Conservation (phyloP, 257 asterid species). For the Ilex asprella region DNA sequence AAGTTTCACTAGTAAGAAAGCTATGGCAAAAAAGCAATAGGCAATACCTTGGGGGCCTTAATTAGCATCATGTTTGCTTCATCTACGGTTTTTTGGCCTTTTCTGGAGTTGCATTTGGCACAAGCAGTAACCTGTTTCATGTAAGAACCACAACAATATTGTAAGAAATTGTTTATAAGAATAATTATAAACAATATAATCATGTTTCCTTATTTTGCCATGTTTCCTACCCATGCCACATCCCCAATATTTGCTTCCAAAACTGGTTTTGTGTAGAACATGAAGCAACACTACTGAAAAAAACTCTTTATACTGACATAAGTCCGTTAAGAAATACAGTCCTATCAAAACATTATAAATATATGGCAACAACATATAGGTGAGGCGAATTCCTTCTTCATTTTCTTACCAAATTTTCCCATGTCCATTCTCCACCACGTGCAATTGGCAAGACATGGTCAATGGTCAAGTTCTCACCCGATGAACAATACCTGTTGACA, state of each 20-base stretch:
- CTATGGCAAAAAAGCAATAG: no score
- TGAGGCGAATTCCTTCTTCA: background rate
- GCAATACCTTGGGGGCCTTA: slow-evolving; percentile 74
- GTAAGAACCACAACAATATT: slow-evolving; percentile 4
- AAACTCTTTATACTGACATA: background rate
- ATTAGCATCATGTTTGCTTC: slow-evolving; percentile 73
- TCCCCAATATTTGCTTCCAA: no score
- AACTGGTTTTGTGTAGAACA: no score
- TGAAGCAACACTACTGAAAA: no score
- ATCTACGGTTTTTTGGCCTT: slow-evolving; percentile 79
- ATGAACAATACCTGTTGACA: slow-evolving; percentile 63
- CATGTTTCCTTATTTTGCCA: no score
- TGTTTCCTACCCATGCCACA: no score
- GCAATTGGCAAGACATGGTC: slow-evolving; percentile 84
- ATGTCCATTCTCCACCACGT: slow-evolving; percentile 88
- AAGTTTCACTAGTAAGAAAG: background rate
- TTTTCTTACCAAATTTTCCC: slow-evolving; percentile 82
- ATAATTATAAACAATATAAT: background rate
- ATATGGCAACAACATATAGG: no score
- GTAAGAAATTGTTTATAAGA: background rate
- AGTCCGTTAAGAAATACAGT: background rate
- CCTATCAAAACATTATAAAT: background rate
- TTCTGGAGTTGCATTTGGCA: slow-evolving; percentile 67
- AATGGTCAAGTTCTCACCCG: slow-evolving; percentile 64
- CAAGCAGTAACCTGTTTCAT: slow-evolving; percentile 79